A percentile compares a stretch with the other conserved stretches of the same genome.
These are phyloP conservation scores for Monilinia vaccinii-corymbosi DNA, from an alignment of 2,329 filamentous ascomycete genomes.

Conservation along the genomic window DNA sequence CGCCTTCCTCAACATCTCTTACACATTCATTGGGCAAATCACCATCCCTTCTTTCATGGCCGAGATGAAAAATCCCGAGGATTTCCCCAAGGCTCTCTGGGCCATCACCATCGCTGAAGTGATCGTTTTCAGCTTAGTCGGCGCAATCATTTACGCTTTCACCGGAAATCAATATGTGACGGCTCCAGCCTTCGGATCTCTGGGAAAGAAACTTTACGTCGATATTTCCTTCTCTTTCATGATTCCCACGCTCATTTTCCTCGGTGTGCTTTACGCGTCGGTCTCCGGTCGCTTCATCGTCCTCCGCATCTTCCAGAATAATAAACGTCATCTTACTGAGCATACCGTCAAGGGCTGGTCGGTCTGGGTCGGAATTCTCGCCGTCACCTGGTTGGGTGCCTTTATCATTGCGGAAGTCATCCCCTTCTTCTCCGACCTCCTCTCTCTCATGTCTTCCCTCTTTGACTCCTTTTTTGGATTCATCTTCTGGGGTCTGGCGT, in stretches of 20 bases:
- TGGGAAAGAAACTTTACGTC: slow-evolving; percentile 66
- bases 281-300: slow-evolving; percentile 87
- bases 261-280: slow-evolving; percentile 83
- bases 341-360: slow-evolving; percentile 78
- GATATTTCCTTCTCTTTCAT: slow-evolving; percentile 91
- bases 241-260: slow-evolving; percentile 88
- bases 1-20: slow-evolving; percentile 90
- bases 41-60: slow-evolving; percentile 91
- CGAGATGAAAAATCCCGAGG: slow-evolving; percentile 73
- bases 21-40: slow-evolving; percentile 94
- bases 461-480: slow-evolving; percentile 94
- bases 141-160: slow-evolving; percentile 74
- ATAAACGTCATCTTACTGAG: slow-evolving; percentile 61
- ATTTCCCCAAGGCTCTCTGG: slow-evolving; percentile 91
- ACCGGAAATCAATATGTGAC: slow-evolving; percentile 86
- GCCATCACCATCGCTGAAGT: slow-evolving; percentile 83
- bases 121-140: slow-evolving; percentile 76
- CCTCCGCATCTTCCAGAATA: slow-evolving; percentile 76
- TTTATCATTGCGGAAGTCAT: slow-evolving; percentile 92
- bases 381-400: slow-evolving; percentile 70
- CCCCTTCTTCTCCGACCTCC: slow-evolving; percentile 71
- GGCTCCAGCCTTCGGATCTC: slow-evolving; percentile 75
- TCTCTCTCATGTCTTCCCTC: slow-evolving; percentile 74
- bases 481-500: slow-evolving; percentile 86
- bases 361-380: slow-evolving; percentile 68